These are phyloP conservation scores for Dendryphion nanum DNA, from an alignment of 2,329 filamentous ascomycete species.

Conservation along the genomic window DNA sequence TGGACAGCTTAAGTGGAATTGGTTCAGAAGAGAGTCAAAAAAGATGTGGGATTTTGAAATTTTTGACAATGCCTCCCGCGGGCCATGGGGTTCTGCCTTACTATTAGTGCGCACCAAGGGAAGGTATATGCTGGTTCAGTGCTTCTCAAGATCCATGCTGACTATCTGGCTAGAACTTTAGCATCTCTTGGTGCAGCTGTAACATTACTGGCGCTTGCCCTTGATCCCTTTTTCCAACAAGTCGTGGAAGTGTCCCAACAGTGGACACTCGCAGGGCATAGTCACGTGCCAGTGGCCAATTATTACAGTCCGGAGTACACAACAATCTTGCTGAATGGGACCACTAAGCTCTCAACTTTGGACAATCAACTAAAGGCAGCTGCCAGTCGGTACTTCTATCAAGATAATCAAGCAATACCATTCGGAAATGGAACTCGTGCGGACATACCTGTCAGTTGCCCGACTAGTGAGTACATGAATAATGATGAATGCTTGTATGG, in stretches of 20 bases:
- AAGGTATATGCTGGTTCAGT: background rate
- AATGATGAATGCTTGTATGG: too few species aligned
- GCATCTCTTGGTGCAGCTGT: constrained; percentile 5
- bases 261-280: background rate
- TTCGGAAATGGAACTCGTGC: constrained; percentile 25
- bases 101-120: constrained; percentile 10
- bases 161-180: background rate
- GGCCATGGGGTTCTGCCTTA: constrained; percentile 12
- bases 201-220: constrained; percentile 10
- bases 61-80: constrained; percentile 7
- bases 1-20: constrained; percentile 3
- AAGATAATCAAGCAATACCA: constrained; percentile 14
- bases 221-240: constrained; percentile 17
- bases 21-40: background rate
- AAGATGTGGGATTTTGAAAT: constrained; percentile 3
- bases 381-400: constrained; percentile 10
- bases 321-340: background rate
- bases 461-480: constrained; percentile 28
- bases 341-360: background rate
- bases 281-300: background rate
- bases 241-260: constrained; percentile 7
- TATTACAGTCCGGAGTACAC: background rate
- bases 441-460: constrained; percentile 25
- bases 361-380: constrained; percentile 2
- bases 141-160: background rate